Evolutionary conservation across 495 filamentous ascomycete genomes (phyloP).

Genomic region (Pseudevernia furfuracea): DNA sequence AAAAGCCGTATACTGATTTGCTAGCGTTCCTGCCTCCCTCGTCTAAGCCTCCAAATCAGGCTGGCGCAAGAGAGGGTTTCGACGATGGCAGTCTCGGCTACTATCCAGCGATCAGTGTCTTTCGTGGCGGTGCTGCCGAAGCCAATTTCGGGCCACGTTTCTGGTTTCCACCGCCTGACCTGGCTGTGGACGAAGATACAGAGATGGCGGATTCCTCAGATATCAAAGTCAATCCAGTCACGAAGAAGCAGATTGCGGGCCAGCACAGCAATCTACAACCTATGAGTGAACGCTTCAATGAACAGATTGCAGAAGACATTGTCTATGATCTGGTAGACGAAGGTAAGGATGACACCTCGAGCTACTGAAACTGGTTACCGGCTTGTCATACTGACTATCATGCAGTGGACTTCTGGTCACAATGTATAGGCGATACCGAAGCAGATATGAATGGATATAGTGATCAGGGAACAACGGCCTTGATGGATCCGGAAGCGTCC

Average conservation of each 20-base stretch:
- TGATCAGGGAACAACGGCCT: conserved; percentile 13
- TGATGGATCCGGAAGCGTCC: conserved; percentile 16
- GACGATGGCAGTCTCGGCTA: conserved; percentile 95
- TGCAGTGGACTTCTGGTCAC: conserved; percentile 25
- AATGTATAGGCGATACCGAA: conserved; percentile 17
- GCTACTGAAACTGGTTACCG: not conserved
- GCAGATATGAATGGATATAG: conserved; percentile 18
- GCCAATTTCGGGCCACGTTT: conserved; percentile 86
- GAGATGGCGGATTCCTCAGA: conserved; percentile 39
- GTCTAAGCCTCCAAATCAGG: conserved; percentile 58
- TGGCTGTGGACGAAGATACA: conserved; percentile 38
- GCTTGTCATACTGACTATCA: conserved; percentile 64
- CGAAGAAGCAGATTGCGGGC: conserved; percentile 19
- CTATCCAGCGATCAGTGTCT: conserved; percentile 87
- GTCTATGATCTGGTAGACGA: conserved; percentile 78
- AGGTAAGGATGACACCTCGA: not conserved
- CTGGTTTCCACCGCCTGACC: conserved; percentile 70
- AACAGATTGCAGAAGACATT: conserved; percentile 93
- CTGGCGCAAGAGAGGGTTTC: conserved; percentile 69
- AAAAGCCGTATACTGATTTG: conserved; percentile 68
- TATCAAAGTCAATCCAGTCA: conserved; percentile 15
- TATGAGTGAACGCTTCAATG: conserved; percentile 74
- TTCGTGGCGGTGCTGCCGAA: conserved; percentile 82
- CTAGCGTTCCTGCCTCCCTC: conserved; percentile 90
- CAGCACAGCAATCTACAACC: conserved; percentile 39